Percentiles rank a stretch among this genome's conserved stretches.
Conservation (phyloP, 306 rosid genomes). For the Cucurbita ficifolia region DNA sequence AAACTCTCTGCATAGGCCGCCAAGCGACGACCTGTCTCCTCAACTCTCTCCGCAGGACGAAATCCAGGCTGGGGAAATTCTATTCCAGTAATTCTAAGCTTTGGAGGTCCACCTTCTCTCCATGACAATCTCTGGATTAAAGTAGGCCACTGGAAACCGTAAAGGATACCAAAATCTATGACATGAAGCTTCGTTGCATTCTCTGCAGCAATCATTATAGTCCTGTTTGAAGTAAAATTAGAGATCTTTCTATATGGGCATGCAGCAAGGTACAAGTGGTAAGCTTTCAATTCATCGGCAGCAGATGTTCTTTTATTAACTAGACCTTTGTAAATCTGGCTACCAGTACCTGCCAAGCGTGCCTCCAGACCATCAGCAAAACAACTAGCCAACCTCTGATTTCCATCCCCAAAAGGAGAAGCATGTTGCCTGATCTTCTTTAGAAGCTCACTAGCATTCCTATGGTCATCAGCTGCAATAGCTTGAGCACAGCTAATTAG, state of each 20-base stretch:
- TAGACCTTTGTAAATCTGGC: conserved; percentile 84
- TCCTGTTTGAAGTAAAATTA: conserved; percentile 45
- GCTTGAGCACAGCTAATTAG: conserved; percentile 75
- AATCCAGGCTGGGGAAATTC: conserved; percentile 94
- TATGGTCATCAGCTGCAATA: conserved; percentile 82
- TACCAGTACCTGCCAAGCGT: conserved; percentile 92
- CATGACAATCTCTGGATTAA: conserved; percentile 44
- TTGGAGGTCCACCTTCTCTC: conserved; percentile 64
- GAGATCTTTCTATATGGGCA: conserved; percentile 74
- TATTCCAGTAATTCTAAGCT: conserved; percentile 76
- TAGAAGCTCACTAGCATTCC: conserved; percentile 51
- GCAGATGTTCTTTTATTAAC: conserved; percentile 55
- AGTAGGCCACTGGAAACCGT: conserved; percentile 97
- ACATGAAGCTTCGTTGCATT: conserved; percentile 49
- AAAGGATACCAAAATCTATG: conserved; percentile 84
- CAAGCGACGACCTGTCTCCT: conserved; percentile 80
- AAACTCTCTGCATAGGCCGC: conserved; percentile 64
- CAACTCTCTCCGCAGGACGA: conserved; percentile 83
- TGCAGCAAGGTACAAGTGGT: conserved; percentile 69
- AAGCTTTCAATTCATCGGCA: conserved; percentile 63
- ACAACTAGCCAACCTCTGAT: conserved; percentile 70
- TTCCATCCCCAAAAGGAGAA: conserved; percentile 67
- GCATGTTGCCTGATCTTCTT: conserved; percentile 66
- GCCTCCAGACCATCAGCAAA: conserved; percentile 95
- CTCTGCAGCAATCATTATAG: conserved; percentile 24